phyloP scores from a whole-genome alignment of 2,329 filamentous ascomycete species.

The Colletotrichum cordylinicola region DNA sequence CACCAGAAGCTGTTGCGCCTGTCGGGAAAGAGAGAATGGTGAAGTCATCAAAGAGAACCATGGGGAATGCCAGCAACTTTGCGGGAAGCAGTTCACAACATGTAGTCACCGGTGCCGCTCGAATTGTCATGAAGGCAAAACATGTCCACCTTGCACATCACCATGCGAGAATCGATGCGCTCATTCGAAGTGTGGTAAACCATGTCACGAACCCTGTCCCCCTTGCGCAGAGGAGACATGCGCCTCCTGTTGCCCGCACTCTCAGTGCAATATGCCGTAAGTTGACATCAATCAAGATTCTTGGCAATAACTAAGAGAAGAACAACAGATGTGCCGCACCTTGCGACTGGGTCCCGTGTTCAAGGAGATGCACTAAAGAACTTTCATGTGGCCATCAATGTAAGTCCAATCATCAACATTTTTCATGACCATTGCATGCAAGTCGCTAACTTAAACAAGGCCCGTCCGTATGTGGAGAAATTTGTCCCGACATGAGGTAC shows the following conservation, averaged over 20 bases:
- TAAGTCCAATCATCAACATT: neutral
- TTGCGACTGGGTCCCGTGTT: conserved; percentile 71
- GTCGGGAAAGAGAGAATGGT: conserved; percentile 42
- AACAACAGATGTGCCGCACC: conserved; percentile 58
- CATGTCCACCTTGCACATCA: conserved; percentile 52
- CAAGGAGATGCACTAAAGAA: conserved; percentile 57
- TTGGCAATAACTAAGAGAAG: no score
- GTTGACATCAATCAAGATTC: neutral
- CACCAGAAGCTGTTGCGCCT: conserved; percentile 51
- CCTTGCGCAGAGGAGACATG: conserved; percentile 65
- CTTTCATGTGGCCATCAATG: conserved; percentile 65
- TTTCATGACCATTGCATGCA: no score
- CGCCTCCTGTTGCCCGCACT: conserved; percentile 60
- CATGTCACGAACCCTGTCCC: conserved; percentile 64
- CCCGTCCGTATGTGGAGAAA: conserved; percentile 69
- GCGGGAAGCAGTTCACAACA: conserved; percentile 43
- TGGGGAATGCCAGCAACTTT: conserved; percentile 45
- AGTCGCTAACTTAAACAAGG: conserved; percentile 11
- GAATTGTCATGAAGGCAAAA: conserved; percentile 55
- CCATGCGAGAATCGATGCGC: conserved; percentile 62
- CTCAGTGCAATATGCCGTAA: conserved; percentile 56
- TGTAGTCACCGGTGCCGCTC: conserved; percentile 62
- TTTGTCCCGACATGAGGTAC: conserved; percentile 55
- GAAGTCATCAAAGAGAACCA: conserved; percentile 44
- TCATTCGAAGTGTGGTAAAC: conserved; percentile 60